Conservation (phyloP, 176 grass and related monocot genomes). For the Puya raimondii region DNA sequence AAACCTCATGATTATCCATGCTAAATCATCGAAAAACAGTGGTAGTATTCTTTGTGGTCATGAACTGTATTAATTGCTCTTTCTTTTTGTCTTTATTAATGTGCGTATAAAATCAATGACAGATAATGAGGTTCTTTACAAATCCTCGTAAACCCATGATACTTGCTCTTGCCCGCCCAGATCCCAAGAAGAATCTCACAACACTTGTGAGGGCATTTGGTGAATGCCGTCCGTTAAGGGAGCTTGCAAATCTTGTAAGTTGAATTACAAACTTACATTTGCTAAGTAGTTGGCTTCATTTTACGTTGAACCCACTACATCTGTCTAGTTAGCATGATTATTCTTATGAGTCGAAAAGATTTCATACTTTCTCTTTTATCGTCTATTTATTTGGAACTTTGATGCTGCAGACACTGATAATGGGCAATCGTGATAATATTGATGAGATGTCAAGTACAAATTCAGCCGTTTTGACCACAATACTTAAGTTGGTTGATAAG, state of each 20-base stretch:
- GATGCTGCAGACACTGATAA: conserved; percentile 49
- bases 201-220: conserved; percentile 74
- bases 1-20: too few relatives aligned
- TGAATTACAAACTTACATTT: conserved; percentile 6
- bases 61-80: neutral
- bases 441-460: conserved; percentile 73
- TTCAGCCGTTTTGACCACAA: conserved; percentile 59
- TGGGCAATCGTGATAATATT: conserved; percentile 80
- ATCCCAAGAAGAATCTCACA: conserved; percentile 73
- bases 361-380: neutral
- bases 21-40: too few relatives aligned
- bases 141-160: conserved; percentile 85
- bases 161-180: conserved; percentile 61
- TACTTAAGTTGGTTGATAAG: conserved; percentile 71
- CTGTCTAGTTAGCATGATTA: neutral
- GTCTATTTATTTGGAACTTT: neutral
- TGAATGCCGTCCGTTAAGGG: conserved; percentile 64
- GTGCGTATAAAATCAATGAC: conserved; percentile 11
- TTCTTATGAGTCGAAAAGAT: neutral
- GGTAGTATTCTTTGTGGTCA: too few relatives aligned
- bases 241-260: conserved; percentile 73
- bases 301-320: neutral
- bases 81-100: neutral
- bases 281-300: neutral
- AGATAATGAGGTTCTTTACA: conserved; percentile 88